Evolutionary conservation across 1,284 basidiomycete genomes (phyloP).

Genomic region (Chondrostereum purpureum): DNA sequence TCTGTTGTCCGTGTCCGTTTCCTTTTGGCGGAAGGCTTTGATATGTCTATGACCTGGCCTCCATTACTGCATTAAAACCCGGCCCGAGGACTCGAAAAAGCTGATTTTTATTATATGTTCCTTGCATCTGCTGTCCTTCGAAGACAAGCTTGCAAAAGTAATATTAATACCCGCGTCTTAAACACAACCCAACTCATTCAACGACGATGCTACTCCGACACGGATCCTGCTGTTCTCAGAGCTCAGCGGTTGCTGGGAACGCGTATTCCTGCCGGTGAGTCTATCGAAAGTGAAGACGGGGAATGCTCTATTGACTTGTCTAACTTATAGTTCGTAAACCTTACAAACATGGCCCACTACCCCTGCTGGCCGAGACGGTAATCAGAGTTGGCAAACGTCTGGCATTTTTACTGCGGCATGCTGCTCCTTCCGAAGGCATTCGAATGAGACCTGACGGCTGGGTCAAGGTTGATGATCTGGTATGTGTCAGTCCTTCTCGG

Average conservation of each 20-base stretch:
- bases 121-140: background rate
- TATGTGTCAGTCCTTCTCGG: conserved; percentile 2
- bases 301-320: too few species aligned
- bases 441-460: conserved; percentile 12
- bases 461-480: conserved; percentile 8
- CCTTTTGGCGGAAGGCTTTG: too few species aligned
- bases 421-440: conserved; percentile 4
- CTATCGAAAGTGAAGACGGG: background rate
- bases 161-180: too few species aligned
- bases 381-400: background rate
- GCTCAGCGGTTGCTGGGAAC: background rate
- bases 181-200: too few species aligned
- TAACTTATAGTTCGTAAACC: background rate
- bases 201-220: background rate
- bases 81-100: background rate
- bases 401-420: conserved; percentile 10
- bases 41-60: too few species aligned
- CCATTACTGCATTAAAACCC: too few species aligned
- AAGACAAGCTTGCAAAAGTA: too few species aligned
- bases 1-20: too few species aligned
- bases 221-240: background rate
- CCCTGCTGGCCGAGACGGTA: background rate
- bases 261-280: background rate
- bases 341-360: background rate
- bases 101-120: background rate